Evolutionary conservation across 2,329 filamentous ascomycete species (phyloP).

Genomic region (Talaromyces sp.): DNA sequence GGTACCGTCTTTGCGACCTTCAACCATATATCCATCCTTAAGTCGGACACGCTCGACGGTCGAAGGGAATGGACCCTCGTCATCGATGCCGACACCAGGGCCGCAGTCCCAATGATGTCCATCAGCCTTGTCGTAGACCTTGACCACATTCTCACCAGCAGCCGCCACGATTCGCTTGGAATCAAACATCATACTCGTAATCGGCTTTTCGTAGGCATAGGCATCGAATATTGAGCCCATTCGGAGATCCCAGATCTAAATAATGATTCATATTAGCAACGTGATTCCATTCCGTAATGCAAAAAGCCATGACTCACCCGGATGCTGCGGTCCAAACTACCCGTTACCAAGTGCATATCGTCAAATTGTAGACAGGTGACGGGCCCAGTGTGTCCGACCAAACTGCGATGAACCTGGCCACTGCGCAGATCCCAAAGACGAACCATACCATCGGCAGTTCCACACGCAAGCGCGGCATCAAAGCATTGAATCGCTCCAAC

Average conservation of each 20-base stretch:
- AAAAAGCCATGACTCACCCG: slow-evolving; percentile 64
- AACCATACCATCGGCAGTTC: slow-evolving; percentile 97
- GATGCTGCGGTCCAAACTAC: slow-evolving; percentile 88
- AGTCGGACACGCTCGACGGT: slow-evolving; percentile 85
- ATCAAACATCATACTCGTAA: slow-evolving; percentile 98
- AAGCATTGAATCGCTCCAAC: slow-evolving; percentile 95
- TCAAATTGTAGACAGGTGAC: slow-evolving; percentile 96
- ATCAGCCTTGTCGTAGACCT: slow-evolving; percentile 97
- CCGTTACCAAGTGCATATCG: slow-evolving; percentile 91
- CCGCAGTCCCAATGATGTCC: slow-evolving; percentile 96
- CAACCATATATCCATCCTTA: slow-evolving; percentile 90
- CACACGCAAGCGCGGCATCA: slow-evolving; percentile 91
- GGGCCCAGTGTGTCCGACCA: slow-evolving; percentile 93
- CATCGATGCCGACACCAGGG: slow-evolving; percentile 69
- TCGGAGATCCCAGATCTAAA: slow-evolving; percentile 95
- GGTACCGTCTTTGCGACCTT: slow-evolving; percentile 83
- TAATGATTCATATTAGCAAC: slow-evolving; percentile 27
- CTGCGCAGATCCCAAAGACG: slow-evolving; percentile 94
- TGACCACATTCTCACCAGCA: slow-evolving; percentile 89
- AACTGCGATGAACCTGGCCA: slow-evolving; percentile 92
- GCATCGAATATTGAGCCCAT: slow-evolving; percentile 95
- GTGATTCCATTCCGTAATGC: neutral
- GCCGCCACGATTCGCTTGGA: slow-evolving; percentile 84
- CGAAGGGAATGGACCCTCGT: slow-evolving; percentile 65
- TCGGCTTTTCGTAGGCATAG: slow-evolving; percentile 88